These are phyloP conservation scores for Cyclotella distinguenda DNA, from an alignment of 108 stramenopile species.

Conservation along the genomic window DNA sequence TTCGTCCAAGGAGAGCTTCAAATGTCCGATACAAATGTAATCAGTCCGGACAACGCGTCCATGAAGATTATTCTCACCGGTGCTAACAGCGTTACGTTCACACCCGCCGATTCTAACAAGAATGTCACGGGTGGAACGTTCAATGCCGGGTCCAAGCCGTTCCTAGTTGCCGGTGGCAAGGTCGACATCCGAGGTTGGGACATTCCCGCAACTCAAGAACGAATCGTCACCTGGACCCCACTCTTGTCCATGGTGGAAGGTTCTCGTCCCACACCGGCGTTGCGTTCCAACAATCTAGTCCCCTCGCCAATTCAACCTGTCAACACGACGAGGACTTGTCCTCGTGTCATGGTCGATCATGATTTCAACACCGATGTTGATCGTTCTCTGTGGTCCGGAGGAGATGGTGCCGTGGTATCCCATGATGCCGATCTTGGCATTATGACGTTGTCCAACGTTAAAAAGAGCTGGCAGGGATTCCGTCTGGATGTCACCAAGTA, in stretches of 20 bases:
- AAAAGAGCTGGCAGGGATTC: conserved; percentile 18
- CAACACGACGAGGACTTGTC: conserved; percentile 21
- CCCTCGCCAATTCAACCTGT: background rate
- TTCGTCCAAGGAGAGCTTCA: conserved; percentile 71
- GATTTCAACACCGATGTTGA: conserved; percentile 22
- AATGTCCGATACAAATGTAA: conserved; percentile 46
- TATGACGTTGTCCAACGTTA: conserved; percentile 12
- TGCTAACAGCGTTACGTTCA: conserved; percentile 33
- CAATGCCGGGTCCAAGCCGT: conserved; percentile 56
- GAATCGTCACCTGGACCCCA: conserved; percentile 31
- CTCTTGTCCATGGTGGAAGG: conserved; percentile 25
- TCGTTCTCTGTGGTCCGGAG: conserved; percentile 39
- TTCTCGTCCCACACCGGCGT: conserved; percentile 8
- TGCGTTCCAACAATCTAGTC: conserved; percentile 1
- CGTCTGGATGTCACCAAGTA: conserved; percentile 31
- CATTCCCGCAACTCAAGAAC: background rate
- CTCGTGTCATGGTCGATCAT: conserved; percentile 24
- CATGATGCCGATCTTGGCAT: conserved; percentile 17
- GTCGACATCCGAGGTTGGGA: conserved; percentile 49
- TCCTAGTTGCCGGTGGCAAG: conserved; percentile 67
- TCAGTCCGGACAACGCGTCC: conserved; percentile 41
- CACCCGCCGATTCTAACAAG: conserved; percentile 34
- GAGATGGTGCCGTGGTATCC: conserved; percentile 16
- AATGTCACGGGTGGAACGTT: conserved; percentile 34
- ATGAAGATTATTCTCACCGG: conserved; percentile 56